Conservation (phyloP, 2,329 filamentous ascomycete species). For the Cyphellophora europaea region DNA sequence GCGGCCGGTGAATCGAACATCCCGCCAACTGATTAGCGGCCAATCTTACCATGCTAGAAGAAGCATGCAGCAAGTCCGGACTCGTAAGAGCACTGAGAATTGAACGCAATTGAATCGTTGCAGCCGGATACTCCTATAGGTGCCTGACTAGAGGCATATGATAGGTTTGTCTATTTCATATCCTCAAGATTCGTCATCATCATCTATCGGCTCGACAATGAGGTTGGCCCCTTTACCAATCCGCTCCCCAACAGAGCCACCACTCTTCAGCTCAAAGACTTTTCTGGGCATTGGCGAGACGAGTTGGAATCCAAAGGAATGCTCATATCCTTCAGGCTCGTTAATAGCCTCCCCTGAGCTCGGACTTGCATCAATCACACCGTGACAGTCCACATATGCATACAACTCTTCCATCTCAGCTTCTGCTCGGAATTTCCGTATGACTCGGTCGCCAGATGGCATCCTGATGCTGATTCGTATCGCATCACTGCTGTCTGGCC, state of each 20-base stretch:
- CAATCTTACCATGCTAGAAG: too few species aligned
- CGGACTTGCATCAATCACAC: conserved; percentile 43
- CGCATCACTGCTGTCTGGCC: conserved; percentile 52
- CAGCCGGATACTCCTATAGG: too few species aligned
- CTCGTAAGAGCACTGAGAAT: too few species aligned
- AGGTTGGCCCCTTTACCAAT: conserved; percentile 83
- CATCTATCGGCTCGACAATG: conserved; percentile 65
- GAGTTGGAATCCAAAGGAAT: conserved; percentile 76
- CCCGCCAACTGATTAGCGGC: too few species aligned
- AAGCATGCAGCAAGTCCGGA: too few species aligned
- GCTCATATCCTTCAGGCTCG: conserved; percentile 61
- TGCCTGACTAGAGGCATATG: too few species aligned
- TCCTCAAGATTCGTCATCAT: conserved; percentile 37
- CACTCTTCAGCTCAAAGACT: conserved; percentile 62
- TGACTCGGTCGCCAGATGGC: conserved; percentile 60
- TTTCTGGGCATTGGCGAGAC: conserved; percentile 75
- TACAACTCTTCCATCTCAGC: conserved; percentile 80
- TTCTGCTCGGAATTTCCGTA: conserved; percentile 63
- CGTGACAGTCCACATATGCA: conserved; percentile 89
- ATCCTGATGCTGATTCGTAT: conserved; percentile 61
- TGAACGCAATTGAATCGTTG: too few species aligned
- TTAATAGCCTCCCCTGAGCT: conserved; percentile 22
- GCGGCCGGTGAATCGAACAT: too few species aligned
- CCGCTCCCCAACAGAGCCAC: conserved; percentile 58
- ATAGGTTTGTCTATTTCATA: too few species aligned